Evolutionary conservation across 805 yeast genomes (phyloP).

Genomic region (Vanderwaltozyma polyspora): DNA sequence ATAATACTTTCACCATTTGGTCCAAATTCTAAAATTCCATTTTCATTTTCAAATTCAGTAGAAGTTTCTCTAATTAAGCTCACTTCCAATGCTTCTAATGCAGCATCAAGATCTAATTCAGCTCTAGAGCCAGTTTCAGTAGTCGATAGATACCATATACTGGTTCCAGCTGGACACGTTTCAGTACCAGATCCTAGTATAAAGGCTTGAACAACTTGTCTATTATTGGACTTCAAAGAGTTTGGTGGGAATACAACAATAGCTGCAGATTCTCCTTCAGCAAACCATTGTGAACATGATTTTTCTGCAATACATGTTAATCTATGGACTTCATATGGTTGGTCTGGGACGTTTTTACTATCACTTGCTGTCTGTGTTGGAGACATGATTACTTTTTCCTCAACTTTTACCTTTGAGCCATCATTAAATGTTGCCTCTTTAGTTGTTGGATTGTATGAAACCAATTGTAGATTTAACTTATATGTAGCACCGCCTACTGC

Average conservation of each 20-base stretch:
- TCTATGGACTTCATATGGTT: slow-evolving; percentile 53
- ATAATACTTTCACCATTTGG: slow-evolving; percentile 58
- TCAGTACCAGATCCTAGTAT: slow-evolving; percentile 84
- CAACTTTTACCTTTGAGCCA: slow-evolving; percentile 60
- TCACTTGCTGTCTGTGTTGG: slow-evolving; percentile 52
- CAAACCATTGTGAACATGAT: slow-evolving; percentile 87
- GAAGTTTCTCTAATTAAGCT: slow-evolving; percentile 72
- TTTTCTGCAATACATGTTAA: slow-evolving; percentile 74
- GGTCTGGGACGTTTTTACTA: slow-evolving; percentile 32
- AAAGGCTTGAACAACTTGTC: slow-evolving; percentile 70
- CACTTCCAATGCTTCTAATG: slow-evolving; percentile 67
- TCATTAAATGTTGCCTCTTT: slow-evolving; percentile 66
- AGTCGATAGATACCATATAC: slow-evolving; percentile 84
- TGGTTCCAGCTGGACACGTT: slow-evolving; percentile 74
- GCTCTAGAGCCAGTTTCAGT: slow-evolving; percentile 61
- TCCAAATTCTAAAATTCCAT: slow-evolving; percentile 42
- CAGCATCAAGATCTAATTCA: slow-evolving; percentile 66
- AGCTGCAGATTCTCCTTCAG: slow-evolving; percentile 72
- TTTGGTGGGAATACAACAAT: slow-evolving; percentile 88
- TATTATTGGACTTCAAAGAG: slow-evolving; percentile 56
- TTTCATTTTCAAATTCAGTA: slow-evolving; percentile 42
- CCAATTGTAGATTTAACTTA: slow-evolving; percentile 60
- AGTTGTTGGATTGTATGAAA: slow-evolving; percentile 51
- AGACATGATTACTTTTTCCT: slow-evolving; percentile 68
- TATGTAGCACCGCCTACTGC: slow-evolving; percentile 97